Conservation (phyloP, 2,329 filamentous ascomycete genomes). For the Aaosphaeria arxii region DNA sequence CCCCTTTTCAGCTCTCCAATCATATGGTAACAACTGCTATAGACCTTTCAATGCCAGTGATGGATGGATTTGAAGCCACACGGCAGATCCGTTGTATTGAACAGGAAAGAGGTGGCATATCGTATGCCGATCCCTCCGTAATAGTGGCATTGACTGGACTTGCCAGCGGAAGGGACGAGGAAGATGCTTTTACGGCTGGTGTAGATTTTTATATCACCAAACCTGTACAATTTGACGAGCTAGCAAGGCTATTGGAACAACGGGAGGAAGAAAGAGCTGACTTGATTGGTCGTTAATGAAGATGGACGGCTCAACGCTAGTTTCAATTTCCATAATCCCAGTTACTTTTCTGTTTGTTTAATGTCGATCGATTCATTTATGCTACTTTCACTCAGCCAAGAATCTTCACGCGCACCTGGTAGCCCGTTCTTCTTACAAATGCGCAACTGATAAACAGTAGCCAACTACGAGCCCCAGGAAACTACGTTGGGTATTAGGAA, state of each 20-base stretch:
- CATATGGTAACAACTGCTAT: background rate
- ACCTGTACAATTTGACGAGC: constrained; percentile 34
- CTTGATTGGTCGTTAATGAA: no score
- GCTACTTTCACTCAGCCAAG: no score
- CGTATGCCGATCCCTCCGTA: background rate
- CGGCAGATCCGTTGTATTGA: constrained; percentile 1
- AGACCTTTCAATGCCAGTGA: constrained; percentile 2
- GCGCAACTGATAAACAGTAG: no score
- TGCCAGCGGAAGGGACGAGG: constrained; percentile 33
- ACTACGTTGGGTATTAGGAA: no score
- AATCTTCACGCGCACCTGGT: no score
- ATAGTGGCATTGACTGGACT: constrained; percentile 39
- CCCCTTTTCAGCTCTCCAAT: background rate
- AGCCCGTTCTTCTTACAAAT: no score
- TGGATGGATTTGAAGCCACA: constrained; percentile 19
- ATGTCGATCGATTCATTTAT: no score
- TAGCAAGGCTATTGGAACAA: background rate
- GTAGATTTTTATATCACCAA: constrained; percentile 38
- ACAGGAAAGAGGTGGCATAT: background rate
- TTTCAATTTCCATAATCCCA: no score
- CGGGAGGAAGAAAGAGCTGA: background rate
- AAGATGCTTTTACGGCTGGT: constrained; percentile 30
- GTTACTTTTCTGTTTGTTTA: no score
- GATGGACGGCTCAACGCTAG: no score
- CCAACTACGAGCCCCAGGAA: no score